A percentile compares a stretch with the other conserved stretches of the same genome.
These are phyloP conservation scores for Boletus reticuloceps DNA, from an alignment of 768 basidiomycete species.

Conservation along the genomic window DNA sequence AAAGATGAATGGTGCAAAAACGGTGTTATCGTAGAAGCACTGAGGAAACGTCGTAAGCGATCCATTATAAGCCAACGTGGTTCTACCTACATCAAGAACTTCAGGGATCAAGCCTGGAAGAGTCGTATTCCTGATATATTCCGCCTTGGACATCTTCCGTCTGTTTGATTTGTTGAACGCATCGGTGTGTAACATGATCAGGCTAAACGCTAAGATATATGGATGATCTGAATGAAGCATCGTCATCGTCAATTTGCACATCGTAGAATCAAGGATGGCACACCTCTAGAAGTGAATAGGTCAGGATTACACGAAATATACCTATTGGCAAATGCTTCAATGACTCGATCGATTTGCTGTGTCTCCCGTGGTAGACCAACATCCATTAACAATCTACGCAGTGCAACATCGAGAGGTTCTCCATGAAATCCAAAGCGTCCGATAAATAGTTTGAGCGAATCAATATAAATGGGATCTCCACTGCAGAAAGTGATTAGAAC, in stretches of 20 bases:
- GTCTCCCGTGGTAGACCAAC: conserved; percentile 92
- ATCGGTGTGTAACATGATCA: conserved; percentile 99
- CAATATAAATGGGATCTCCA: conserved; percentile 63
- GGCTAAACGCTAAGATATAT: conserved; percentile 93
- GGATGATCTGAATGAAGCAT: conserved; percentile 65
- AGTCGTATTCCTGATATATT: conserved; percentile 90
- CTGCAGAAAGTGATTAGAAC: conserved; percentile 38
- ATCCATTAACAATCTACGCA: conserved; percentile 88
- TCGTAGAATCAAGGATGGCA: conserved; percentile 10
- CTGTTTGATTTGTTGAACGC: conserved; percentile 98
- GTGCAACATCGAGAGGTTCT: conserved; percentile 87
- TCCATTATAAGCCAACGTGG: neutral
- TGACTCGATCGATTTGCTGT: conserved; percentile 97
- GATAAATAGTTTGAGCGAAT: conserved; percentile 72
- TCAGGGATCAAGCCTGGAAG: conserved; percentile 81
- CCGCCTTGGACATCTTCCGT: conserved; percentile 93
- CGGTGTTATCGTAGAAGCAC: conserved; percentile 97
- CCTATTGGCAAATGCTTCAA: conserved; percentile 88
- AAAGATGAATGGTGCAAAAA: conserved; percentile 94
- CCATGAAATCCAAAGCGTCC: conserved; percentile 71
- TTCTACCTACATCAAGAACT: conserved; percentile 72
- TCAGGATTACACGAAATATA: conserved; percentile 83
- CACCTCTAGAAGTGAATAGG: conserved; percentile 77
- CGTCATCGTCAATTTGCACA: neutral
- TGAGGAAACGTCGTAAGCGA: conserved; percentile 29